Percentiles rank a stretch among this genome's conserved stretches.
phyloP scores from a whole-genome alignment of 2,329 filamentous ascomycete genomes.

The Alternaria rosae region DNA sequence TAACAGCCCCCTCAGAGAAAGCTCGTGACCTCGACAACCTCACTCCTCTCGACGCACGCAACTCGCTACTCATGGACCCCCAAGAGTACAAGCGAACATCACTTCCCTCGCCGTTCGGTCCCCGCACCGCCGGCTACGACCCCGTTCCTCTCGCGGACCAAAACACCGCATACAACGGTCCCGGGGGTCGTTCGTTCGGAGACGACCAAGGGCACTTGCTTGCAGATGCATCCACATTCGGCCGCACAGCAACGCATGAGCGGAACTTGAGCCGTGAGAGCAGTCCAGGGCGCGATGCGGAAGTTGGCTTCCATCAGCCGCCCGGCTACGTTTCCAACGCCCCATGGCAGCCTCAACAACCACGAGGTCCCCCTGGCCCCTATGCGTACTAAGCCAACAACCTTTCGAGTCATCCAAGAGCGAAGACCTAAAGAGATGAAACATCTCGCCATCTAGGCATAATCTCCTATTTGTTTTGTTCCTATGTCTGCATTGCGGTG shows the following conservation, averaged over 20 bases:
- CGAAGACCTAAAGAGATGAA: not conserved
- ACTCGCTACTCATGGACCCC: conserved; percentile 79
- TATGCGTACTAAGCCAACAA: conserved; percentile 33
- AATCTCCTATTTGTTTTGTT: conserved; percentile 1
- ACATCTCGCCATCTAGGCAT: not conserved
- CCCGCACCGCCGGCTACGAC: conserved; percentile 45
- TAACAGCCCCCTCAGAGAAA: conserved; percentile 67
- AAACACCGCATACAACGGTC: conserved; percentile 36
- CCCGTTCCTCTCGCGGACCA: conserved; percentile 48
- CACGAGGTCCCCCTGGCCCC: conserved; percentile 29
- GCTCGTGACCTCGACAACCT: conserved; percentile 79
- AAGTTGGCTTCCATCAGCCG: conserved; percentile 30
- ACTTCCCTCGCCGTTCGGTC: conserved; percentile 39
- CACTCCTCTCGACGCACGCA: conserved; percentile 85
- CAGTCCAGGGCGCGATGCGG: conserved; percentile 40
- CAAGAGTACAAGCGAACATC: conserved; percentile 53
- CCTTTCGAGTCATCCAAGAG: not conserved
- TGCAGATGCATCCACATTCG: conserved; percentile 46
- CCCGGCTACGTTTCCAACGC: conserved; percentile 31
- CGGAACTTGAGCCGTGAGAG: conserved; percentile 36
- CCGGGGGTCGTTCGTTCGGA: conserved; percentile 30
- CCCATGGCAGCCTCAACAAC: conserved; percentile 37
- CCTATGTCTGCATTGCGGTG: not conserved
- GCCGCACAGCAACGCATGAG: conserved; percentile 30
- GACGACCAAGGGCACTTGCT: conserved; percentile 44